Evolutionary conservation across 1,284 basidiomycete genomes (phyloP).

Genomic region (Neolentinus lepideus): DNA sequence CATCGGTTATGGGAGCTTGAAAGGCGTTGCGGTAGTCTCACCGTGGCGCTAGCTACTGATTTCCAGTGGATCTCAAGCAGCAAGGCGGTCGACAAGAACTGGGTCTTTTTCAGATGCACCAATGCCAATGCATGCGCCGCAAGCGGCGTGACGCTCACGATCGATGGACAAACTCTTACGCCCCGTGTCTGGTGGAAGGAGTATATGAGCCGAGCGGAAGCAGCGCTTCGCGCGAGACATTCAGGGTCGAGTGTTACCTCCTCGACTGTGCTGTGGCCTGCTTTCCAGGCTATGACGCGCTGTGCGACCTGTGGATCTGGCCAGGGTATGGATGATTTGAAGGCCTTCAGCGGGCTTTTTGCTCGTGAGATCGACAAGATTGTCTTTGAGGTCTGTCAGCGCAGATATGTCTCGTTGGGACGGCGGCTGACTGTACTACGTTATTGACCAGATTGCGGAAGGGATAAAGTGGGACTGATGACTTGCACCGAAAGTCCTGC

Average conservation of each 20-base stretch:
- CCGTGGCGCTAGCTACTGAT: conserved; percentile 24
- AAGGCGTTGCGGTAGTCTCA: conserved; percentile 23
- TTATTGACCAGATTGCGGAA: background rate
- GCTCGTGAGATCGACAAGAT: background rate
- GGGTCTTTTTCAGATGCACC: conserved; percentile 28
- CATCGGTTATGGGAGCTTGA: conserved; percentile 28
- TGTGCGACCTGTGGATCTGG: background rate
- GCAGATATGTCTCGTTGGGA: too few relatives aligned
- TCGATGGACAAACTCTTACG: background rate
- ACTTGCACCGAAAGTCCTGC: too few relatives aligned
- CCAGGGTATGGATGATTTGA: background rate
- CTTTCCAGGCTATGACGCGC: background rate
- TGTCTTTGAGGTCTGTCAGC: background rate
- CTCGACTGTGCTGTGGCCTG: background rate
- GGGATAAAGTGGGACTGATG: background rate
- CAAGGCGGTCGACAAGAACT: conserved; percentile 23
- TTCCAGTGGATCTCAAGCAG: conserved; percentile 24
- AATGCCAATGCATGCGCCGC: too few relatives aligned
- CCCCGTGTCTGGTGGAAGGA: conserved; percentile 1
- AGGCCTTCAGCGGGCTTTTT: background rate
- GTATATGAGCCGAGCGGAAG: conserved; percentile 1
- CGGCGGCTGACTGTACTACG: background rate
- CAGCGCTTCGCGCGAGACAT: background rate
- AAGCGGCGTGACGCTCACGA: background rate
- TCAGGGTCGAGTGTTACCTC: background rate